Base-by-base conservation (phyloP, 176 grass and related monocot genomes). In the Elaeis guineensis region DNA sequence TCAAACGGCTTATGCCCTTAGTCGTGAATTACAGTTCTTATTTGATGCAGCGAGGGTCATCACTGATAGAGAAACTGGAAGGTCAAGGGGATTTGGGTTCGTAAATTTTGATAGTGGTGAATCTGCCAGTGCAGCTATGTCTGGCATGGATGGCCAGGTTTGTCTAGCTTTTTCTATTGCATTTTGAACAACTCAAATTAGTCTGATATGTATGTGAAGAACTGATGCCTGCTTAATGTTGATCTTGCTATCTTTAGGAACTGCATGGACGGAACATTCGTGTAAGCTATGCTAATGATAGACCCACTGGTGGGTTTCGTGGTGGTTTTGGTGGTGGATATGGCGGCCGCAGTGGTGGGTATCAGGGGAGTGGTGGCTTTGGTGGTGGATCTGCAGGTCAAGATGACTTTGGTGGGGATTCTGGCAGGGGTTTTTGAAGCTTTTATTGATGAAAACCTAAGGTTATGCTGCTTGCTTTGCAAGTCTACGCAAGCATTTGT, bases 11-110 rank as follows among this genome's bases (percentile, higher is more conserved):
- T 12, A 44, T 44, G 35, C 35, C 35, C 35, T 44, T 44, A 9
- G 2, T 44, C 11, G 35, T 11, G 6, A 44, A 12, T 44, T 11
- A 44, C 8, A 9, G 3, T 14, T 44, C 12, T 44, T 9, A 44
- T 44, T 44, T 74, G 17, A 64, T 80, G 51, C 84, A 93, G 88
- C 85, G 0, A 71, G 77, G 19, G 77, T 93, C 8, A 89, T 93
- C 48, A 75, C 48, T 4, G 82, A 89, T 16, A 79, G 88, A 68
- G 94, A 89, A 0, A 57, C 71, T 48, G 94, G 94, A 67, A 89
- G 17, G 74, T 99, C 94, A 1, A 99, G 82, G 64, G 94, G 94
- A 48, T 93, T 99, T 78, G 94, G 94, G 26, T 99, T 99, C 61
- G 76, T 89, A 6, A 79, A 19, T 50, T 84, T 89, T 16, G 17